These are phyloP conservation scores for Mayamaea pseudoterrestris DNA, from an alignment of 108 stramenopile species.

Conservation along the genomic window DNA sequence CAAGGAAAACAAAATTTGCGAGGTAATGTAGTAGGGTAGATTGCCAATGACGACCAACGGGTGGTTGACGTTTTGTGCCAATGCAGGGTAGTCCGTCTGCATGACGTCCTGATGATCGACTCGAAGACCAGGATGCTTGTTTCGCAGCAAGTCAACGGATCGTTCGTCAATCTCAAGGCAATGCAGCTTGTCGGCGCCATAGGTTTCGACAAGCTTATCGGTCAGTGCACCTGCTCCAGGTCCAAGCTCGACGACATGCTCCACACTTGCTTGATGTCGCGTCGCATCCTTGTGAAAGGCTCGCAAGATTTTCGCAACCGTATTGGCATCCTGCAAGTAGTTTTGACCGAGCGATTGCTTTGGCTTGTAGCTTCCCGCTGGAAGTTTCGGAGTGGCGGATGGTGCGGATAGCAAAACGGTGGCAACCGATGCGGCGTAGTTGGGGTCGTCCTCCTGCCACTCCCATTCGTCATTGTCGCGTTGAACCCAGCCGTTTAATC, in stretches of 20 bases:
- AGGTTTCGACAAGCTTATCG: slow-evolving; percentile 61
- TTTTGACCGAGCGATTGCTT: slow-evolving; percentile 98
- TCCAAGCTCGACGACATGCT: slow-evolving; percentile 76
- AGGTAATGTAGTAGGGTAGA: slow-evolving; percentile 95
- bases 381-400: slow-evolving; percentile 64
- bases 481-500: slow-evolving; percentile 64
- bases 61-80: slow-evolving; percentile 69
- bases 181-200: slow-evolving; percentile 53
- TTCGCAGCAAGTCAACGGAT: slow-evolving; percentile 63
- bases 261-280: slow-evolving; percentile 1
- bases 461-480: slow-evolving; percentile 66
- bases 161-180: slow-evolving; percentile 93
- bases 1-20: slow-evolving; percentile 90
- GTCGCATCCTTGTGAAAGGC: slow-evolving; percentile 79
- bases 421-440: slow-evolving; percentile 14
- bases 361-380: slow-evolving; percentile 58
- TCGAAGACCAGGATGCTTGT: slow-evolving; percentile 48
- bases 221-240: slow-evolving; percentile 94
- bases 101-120: slow-evolving; percentile 77
- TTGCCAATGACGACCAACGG: slow-evolving; percentile 89
- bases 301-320: slow-evolving; percentile 83
- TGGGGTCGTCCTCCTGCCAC: slow-evolving; percentile 76
- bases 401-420: slow-evolving; percentile 15
- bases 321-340: slow-evolving; percentile 88
- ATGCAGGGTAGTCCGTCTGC: slow-evolving; percentile 72